phyloP scores from a whole-genome alignment of 2,329 filamentous ascomycete species.

The Triangularia verruculosa region DNA sequence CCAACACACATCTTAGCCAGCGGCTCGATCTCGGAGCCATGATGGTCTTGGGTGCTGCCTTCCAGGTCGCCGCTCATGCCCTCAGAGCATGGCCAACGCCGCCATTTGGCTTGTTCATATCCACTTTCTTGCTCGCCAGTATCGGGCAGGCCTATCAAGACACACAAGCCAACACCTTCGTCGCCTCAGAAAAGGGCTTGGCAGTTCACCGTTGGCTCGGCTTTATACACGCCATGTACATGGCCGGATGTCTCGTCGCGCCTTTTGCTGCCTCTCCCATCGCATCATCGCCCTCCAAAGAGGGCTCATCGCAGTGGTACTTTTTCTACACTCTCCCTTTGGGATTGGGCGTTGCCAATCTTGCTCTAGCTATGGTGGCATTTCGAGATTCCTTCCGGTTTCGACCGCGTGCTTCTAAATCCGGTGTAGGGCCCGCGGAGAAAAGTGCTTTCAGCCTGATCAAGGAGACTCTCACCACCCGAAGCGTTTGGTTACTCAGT shows the following conservation, averaged over 20 bases:
- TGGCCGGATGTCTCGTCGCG: slow-evolving; percentile 53
- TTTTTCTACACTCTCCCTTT: slow-evolving; percentile 56
- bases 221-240: slow-evolving; percentile 63
- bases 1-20: slow-evolving; percentile 52
- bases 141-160: slow-evolving; percentile 63
- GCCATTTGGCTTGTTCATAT: slow-evolving; percentile 54
- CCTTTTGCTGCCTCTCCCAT: slow-evolving; percentile 54
- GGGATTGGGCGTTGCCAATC: slow-evolving; percentile 50
- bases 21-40: slow-evolving; percentile 55
- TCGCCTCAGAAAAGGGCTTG: slow-evolving; percentile 43
- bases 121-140: slow-evolving; percentile 57
- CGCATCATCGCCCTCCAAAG: slow-evolving; percentile 36
- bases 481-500: slow-evolving; percentile 56
- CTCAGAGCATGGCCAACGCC: slow-evolving; percentile 53
- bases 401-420: background rate
- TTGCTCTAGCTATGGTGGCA: slow-evolving; percentile 43
- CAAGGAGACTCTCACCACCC: slow-evolving; percentile 42
- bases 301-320: slow-evolving; percentile 42
- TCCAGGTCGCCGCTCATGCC: slow-evolving; percentile 54
- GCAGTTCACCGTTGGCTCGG: slow-evolving; percentile 57
- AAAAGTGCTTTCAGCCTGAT: slow-evolving; percentile 42
- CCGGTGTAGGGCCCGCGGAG: background rate
- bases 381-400: slow-evolving; percentile 47
- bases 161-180: slow-evolving; percentile 61
- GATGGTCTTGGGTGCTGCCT: slow-evolving; percentile 51